Percentiles rank a stretch among this genome's conserved stretches.
phyloP scores from a whole-genome alignment of 371 early-diverging fungal species.

The Lichtheimia ramosa region DNA sequence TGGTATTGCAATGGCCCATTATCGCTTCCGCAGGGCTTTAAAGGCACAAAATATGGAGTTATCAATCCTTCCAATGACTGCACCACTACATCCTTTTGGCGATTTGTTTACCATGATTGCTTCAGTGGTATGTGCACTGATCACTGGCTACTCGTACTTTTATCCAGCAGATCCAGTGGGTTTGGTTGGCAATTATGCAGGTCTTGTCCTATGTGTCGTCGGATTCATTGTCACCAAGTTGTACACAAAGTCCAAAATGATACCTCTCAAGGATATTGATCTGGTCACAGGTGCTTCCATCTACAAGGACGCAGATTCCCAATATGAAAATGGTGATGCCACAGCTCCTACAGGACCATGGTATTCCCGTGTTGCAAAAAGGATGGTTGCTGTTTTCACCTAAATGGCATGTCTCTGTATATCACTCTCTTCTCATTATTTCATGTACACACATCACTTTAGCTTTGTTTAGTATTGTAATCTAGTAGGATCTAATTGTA shows the following conservation, averaged over 20 bases:
- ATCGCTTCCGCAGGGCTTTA: constrained; percentile 80
- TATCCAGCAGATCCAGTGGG: constrained; percentile 23
- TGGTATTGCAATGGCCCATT: constrained; percentile 72
- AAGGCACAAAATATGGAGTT: constrained; percentile 63
- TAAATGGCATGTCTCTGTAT: background rate
- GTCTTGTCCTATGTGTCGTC: constrained; percentile 25
- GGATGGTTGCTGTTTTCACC: background rate
- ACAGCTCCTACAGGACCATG: background rate
- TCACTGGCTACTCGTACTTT: constrained; percentile 42
- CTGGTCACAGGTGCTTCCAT: constrained; percentile 31
- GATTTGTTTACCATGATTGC: constrained; percentile 54
- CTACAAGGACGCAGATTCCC: constrained; percentile 3
- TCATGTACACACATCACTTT: too few species aligned
- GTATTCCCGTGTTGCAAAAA: background rate
- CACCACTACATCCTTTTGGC: constrained; percentile 71
- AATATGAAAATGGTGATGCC: background rate
- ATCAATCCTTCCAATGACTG: constrained; percentile 68
- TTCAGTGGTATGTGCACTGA: constrained; percentile 38
- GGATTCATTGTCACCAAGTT: constrained; percentile 32
- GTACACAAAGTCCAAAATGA: constrained; percentile 34
- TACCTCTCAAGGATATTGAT: constrained; percentile 38
- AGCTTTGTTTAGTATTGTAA: too few species aligned
- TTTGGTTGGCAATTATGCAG: constrained; percentile 29
- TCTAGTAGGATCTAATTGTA: too few species aligned
- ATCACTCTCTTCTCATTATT: too few species aligned